Evolutionary conservation across 176 grass and related monocot species (phyloP).

Genomic region (Tuctoria greenei): DNA sequence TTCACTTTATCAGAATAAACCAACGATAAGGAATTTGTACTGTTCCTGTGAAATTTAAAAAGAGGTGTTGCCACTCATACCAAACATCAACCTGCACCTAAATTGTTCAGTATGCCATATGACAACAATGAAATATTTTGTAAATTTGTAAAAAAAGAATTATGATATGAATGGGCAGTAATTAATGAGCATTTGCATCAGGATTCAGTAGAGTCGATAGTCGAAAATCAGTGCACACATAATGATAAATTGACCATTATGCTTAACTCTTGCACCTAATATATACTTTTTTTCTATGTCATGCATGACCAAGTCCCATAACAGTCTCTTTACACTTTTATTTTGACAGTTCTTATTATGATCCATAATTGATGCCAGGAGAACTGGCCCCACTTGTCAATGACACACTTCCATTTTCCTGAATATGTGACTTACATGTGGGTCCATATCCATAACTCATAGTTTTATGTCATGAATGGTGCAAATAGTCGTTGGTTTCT

Average conservation of each 20-base stretch:
- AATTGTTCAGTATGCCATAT: background rate
- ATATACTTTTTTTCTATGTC: background rate
- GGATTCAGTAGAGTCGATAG: background rate
- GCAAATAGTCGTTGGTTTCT: too few species aligned
- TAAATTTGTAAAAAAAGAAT: background rate
- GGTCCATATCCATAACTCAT: too few species aligned
- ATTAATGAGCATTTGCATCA: slow-evolving; percentile 1
- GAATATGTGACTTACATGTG: too few species aligned
- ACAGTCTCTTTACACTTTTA: background rate
- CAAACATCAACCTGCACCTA: background rate
- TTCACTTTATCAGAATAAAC: background rate
- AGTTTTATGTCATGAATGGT: too few species aligned
- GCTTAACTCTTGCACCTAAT: background rate
- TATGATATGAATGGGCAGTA: background rate
- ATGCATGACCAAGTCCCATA: slow-evolving; percentile 1
- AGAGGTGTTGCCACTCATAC: background rate
- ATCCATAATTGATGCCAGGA: slow-evolving; percentile 1
- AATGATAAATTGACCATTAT: slow-evolving; percentile 8
- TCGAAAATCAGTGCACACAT: background rate
- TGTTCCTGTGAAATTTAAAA: background rate
- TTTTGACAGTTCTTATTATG: background rate
- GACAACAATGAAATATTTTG: background rate
- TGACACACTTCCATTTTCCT: too few species aligned
- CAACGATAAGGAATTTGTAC: background rate
- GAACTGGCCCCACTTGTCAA: background rate